These are phyloP conservation scores for Boletus tomentosulus DNA, from an alignment of 768 basidiomycete species.

Conservation along the genomic window DNA sequence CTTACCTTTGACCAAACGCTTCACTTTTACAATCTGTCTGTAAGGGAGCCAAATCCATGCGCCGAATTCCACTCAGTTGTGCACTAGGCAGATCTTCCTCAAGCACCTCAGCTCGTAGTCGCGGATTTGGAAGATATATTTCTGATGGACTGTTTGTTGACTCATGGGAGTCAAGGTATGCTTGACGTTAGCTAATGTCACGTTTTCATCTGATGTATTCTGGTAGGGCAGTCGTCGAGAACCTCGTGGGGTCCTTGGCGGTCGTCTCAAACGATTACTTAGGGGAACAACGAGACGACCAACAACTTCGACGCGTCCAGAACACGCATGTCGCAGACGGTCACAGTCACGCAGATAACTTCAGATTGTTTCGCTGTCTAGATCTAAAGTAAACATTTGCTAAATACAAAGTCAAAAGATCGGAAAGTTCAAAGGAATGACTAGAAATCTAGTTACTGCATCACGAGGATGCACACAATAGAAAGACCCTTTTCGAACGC, in stretches of 20 bases:
- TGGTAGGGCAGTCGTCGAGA: conserved; percentile 57
- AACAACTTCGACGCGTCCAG: conserved; percentile 18
- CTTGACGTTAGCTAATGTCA: conserved; percentile 3
- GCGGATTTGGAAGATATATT: conserved; percentile 93
- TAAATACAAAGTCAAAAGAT: neutral
- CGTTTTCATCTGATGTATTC: conserved; percentile 5
- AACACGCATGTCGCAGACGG: conserved; percentile 23
- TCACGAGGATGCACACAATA: neutral
- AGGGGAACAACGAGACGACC: conserved; percentile 17
- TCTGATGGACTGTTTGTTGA: conserved; percentile 74
- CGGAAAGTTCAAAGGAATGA: conserved; percentile 8
- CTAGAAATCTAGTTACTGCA: conserved; percentile 4
- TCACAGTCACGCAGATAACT: conserved; percentile 17
- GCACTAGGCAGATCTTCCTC: conserved; percentile 40
- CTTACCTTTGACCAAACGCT: conserved; percentile 76
- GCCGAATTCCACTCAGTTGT: conserved; percentile 16
- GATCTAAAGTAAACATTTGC: neutral
- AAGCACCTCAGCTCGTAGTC: conserved; percentile 71
- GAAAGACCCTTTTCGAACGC: neutral
- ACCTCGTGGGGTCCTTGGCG: conserved; percentile 62
- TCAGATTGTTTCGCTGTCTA: too few species aligned
- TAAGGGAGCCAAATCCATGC: conserved; percentile 36
- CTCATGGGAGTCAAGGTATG: conserved; percentile 65
- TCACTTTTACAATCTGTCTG: conserved; percentile 88
- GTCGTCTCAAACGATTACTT: conserved; percentile 28